Percentiles rank a stretch among this genome's conserved stretches.
Conservation (phyloP, 345 rosid species). For the Eucalyptus victrix region DNA sequence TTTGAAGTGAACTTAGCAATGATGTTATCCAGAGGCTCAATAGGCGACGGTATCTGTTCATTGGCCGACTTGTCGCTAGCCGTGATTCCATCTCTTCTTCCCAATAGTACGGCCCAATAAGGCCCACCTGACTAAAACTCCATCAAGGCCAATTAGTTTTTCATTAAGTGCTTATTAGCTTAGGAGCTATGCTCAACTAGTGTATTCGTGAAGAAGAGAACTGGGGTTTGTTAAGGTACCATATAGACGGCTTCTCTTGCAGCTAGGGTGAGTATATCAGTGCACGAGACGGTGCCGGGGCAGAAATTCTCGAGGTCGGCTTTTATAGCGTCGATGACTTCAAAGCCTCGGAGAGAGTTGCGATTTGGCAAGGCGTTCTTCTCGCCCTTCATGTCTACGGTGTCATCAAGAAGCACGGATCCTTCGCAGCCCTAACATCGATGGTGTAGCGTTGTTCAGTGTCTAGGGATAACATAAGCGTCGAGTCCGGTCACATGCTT, state of each 20-base stretch:
- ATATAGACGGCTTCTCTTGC: constrained; percentile 64
- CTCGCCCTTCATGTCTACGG: constrained; percentile 48
- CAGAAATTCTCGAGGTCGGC: constrained; percentile 53
- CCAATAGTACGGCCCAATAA: constrained; percentile 49
- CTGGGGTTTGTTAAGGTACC: constrained; percentile 12
- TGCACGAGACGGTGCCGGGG: constrained; percentile 67
- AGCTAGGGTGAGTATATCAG: constrained; percentile 65
- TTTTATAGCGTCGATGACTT: constrained; percentile 64
- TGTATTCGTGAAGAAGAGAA: background rate
- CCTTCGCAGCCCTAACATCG: constrained; percentile 54
- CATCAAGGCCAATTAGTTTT: background rate
- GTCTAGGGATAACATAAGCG: too few relatives aligned
- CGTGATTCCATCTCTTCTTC: constrained; percentile 50
- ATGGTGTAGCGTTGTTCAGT: background rate
- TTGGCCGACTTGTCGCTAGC: constrained; percentile 64
- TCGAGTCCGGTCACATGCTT: background rate
- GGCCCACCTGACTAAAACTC: constrained; percentile 66
- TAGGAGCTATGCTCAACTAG: background rate
- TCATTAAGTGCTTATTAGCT: background rate
- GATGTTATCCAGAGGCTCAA: constrained; percentile 53
- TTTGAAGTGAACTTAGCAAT: constrained; percentile 61
- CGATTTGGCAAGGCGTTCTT: constrained; percentile 57
- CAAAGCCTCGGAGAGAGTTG: constrained; percentile 67
- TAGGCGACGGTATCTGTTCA: constrained; percentile 61
- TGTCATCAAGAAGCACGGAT: constrained; percentile 69